phyloP scores from a whole-genome alignment of 2,329 filamentous ascomycete genomes.

The Aureobasidium sp. region DNA sequence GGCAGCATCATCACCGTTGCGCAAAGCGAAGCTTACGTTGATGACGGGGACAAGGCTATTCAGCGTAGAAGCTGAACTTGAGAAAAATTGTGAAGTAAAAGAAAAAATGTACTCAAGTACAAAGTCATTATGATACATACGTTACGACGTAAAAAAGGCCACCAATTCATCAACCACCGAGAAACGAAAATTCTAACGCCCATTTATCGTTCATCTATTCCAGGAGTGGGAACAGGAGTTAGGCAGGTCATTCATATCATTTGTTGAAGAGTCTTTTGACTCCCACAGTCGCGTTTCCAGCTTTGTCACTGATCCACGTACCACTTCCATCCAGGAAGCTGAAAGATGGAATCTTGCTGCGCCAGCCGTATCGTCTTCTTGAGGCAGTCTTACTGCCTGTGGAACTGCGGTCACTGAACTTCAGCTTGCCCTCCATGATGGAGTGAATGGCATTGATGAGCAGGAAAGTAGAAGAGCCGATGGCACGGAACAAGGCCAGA shows the following conservation, averaged over 20 bases:
- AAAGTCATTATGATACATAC: slow-evolving; percentile 6
- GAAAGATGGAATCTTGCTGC: slow-evolving; percentile 1
- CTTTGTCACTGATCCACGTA: slow-evolving; percentile 14
- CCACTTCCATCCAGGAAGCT: neutral
- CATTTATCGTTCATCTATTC: neutral
- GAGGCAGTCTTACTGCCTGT: slow-evolving; percentile 4
- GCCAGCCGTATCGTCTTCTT: slow-evolving; percentile 10
- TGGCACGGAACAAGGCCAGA: slow-evolving; percentile 76
- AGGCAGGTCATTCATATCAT: neutral
- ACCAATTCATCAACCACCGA: neutral
- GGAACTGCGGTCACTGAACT: slow-evolving; percentile 30
- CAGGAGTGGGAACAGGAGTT: neutral
- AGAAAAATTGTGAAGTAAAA: neutral
- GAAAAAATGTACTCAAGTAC: neutral
- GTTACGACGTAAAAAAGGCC: slow-evolving; percentile 1
- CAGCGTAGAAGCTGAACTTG: neutral
- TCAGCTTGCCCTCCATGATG: slow-evolving; percentile 77
- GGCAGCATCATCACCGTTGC: neutral
- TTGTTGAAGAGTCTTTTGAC: slow-evolving; percentile 19
- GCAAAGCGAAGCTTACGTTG: neutral
- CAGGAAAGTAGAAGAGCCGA: slow-evolving; percentile 74
- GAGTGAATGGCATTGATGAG: slow-evolving; percentile 77
- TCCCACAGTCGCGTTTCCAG: slow-evolving; percentile 23
- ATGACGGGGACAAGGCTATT: neutral
- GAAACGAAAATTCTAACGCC: neutral